Base-by-base conservation (phyloP, 331 rosid genomes). In the Dryas integrifolia region DNA sequence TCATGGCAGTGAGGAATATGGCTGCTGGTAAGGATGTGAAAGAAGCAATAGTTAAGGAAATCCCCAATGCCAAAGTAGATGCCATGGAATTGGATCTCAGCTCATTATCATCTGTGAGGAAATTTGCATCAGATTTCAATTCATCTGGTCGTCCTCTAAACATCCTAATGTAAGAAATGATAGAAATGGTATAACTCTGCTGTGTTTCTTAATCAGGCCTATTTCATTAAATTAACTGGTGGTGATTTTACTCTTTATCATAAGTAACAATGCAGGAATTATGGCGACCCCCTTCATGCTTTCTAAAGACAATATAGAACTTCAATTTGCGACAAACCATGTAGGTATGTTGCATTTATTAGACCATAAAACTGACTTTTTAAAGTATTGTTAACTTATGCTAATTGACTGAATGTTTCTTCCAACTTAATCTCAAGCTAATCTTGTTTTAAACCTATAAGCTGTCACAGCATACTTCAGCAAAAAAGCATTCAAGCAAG, bases 51-150 rank as follows among this genome's bases (percentile, higher is more conserved):
- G 73, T 78, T 30, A 86, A 89, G 77, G 86, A 89, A 72, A 79
- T 81, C 53, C 96, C 96, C 8, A 71, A 77, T 9, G 97, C 98
- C 60, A 88, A 87, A 82, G 67, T 92, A 60, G 92, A 88, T 77
- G 77, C 76, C 69, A 83, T 90, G 84, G 97, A 93, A 59, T 75
- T 93, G 66, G 97, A 93, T 80, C 94, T 88, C 52, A 85, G 87
- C 60, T 88, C 92, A 44, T 30, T 77, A 67, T 84, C 82, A 6
- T 87, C 90, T 1, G 89, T 85, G 11, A 86, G 72, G 71, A 88
- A 86, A 76, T 90, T 90, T 48, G 90, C 95, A 21, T 75, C 75
- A 1, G 75, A 85, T 30, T 86, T 69, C 66, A 84, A 70, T 15
- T 79, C 87, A 38, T 41, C 73, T 0, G 85, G 82, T 46, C 85